Evolutionary conservation across 208 protist genomes (phyloP), one percentile per base, ranked within the genome.

Genomic region (Leishmania tarentolae): DNA sequence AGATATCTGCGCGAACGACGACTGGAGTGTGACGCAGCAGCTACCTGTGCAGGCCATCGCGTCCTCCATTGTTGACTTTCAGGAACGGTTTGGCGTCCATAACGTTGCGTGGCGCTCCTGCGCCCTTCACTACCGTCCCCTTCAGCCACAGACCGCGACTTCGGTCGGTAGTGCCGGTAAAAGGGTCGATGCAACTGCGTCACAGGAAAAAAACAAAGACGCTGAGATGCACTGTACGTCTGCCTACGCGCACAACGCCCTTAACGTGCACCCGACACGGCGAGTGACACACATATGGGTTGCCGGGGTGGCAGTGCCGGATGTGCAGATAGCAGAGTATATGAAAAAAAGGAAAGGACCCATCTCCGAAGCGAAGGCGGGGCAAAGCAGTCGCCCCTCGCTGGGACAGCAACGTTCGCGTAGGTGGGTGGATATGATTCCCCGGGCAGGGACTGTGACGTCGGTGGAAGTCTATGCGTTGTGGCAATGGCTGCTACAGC

Each of bases 21-120:
- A 82, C 61, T 86, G 82, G 82, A 86, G 46, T 8, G 78, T 86
- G 74, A 86, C 82, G 66, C 72, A 86, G 78, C 82, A 86, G 56
- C 52, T 86, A 0, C 74, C 72, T 28, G 65, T 75, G 21, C 66
- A 78, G 46, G 44, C 56, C 5, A 86, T 86, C 28, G 82, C 86
- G 78, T 47, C 81, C 4, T 76, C 85, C 2, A 42, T 88, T 2
- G 63, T 83, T 19, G 56, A 84, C 46, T 82, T 80, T 57, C 77
- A 75, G 42, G 82, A 86, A 78, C 82, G 82, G 21, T 86, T 86
- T 15, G 82, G 82, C 1, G 78, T 66, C 15, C 82, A 86, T 75
- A 86, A 86, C 74, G 85, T 85, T 13, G 74, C 71, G 13, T 77
- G 76, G 69, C 78, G 68, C 40, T 72, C 78, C n/a, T 80, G 68